Percentiles rank a stretch among this genome's conserved stretches.
phyloP scores from a whole-genome alignment of 768 basidiomycete species.

The Mycena vitilis region DNA sequence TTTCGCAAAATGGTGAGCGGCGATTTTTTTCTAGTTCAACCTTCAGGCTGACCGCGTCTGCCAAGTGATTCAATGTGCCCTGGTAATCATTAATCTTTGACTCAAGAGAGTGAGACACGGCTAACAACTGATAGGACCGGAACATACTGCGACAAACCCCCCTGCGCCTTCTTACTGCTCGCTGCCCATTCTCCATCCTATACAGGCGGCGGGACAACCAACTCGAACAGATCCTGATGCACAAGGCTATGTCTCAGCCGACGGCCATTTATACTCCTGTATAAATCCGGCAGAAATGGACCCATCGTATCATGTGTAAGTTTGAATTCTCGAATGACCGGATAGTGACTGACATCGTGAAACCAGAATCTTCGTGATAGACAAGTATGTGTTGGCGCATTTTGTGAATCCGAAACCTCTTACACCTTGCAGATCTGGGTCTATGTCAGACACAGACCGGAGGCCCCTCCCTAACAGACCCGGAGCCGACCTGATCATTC shows the following conservation, averaged over 20 bases:
- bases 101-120: background rate
- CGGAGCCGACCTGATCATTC: conserved; percentile 49
- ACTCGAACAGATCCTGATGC: conserved; percentile 40
- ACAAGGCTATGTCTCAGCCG: conserved; percentile 62
- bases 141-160: conserved; percentile 56
- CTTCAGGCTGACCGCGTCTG: background rate
- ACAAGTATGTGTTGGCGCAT: conserved; percentile 49
- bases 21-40: too few relatives aligned
- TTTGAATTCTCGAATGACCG: conserved; percentile 20
- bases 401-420: too few relatives aligned
- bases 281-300: conserved; percentile 63
- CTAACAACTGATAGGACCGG: conserved; percentile 51
- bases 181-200: conserved; percentile 64
- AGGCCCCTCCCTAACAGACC: conserved; percentile 59
- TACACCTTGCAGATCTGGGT: conserved; percentile 67
- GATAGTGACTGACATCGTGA: background rate
- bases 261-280: conserved; percentile 68
- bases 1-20: too few relatives aligned
- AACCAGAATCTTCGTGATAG: conserved; percentile 57
- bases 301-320: conserved; percentile 72
- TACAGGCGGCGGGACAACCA: conserved; percentile 27
- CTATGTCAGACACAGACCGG: conserved; percentile 58
- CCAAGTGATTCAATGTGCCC: conserved; percentile 63
- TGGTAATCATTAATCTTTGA: conserved; percentile 48
- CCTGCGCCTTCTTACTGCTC: conserved; percentile 66